Evolutionary conservation across 2,329 filamentous ascomycete genomes (phyloP).

Genomic region (Grosmannia huntii): DNA sequence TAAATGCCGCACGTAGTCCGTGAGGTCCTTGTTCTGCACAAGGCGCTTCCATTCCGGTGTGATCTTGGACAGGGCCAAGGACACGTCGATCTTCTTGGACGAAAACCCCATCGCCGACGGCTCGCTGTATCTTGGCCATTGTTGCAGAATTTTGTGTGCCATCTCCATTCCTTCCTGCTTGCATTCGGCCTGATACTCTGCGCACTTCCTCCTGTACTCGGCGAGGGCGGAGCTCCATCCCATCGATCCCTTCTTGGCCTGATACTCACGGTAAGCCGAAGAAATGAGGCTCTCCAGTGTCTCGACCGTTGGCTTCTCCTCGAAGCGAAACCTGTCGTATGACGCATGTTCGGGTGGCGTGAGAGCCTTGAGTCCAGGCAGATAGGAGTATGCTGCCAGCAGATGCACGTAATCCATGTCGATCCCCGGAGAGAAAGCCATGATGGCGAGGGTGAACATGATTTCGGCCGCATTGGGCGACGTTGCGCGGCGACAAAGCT

Average conservation of each 20-base stretch:
- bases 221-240: not conserved
- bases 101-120: not conserved
- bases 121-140: not conserved
- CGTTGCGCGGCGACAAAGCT: slow-evolving; percentile 6
- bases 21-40: slow-evolving; percentile 34
- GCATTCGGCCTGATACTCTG: not conserved
- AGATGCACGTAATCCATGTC: slow-evolving; percentile 17
- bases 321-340: slow-evolving; percentile 1
- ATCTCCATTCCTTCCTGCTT: not conserved
- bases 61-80: slow-evolving; percentile 25
- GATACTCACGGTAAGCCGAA: not conserved
- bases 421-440: slow-evolving; percentile 15
- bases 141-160: not conserved
- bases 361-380: slow-evolving; percentile 25
- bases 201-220: not conserved
- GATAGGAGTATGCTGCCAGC: slow-evolving; percentile 30
- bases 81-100: slow-evolving; percentile 21
- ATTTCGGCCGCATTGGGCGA: slow-evolving; percentile 2
- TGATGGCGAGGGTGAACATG: slow-evolving; percentile 15
- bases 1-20: slow-evolving; percentile 21
- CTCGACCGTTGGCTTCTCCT: not conserved
- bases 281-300: not conserved
- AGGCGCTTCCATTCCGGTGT: slow-evolving; percentile 33
- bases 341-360: slow-evolving; percentile 14
- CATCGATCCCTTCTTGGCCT: too few relatives aligned